Evolutionary conservation across 352 stramenopile species (phyloP), one percentile per base, ranked within the genome.

Genomic region (Nothophytophthora sp.): DNA sequence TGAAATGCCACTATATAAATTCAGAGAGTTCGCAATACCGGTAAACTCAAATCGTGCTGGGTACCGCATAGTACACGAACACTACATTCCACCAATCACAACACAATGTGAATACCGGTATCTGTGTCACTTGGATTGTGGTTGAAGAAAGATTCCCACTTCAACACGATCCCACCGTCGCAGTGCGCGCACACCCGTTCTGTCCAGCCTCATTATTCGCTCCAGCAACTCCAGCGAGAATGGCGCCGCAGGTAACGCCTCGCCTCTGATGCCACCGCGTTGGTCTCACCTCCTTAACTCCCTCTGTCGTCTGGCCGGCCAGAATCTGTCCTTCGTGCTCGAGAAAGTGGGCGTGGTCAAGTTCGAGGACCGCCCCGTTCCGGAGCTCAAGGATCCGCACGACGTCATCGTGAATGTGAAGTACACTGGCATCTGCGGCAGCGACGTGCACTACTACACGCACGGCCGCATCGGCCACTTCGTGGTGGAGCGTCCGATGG

Each of bases 361-460:
- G 35, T 68, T 56, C 32, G 47, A 68, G 16, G 52, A 68, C 22
- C 59, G 53, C 5, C 59, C 53, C n/a, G 37, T 68, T 5, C 53
- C 60, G 5, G 54, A 56, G 37, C 30, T 68, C 29, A 53, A 39
- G 20, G 35, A 60, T 37, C 60, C 60, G 18, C 47, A 68, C 43
- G 54, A 60, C 22, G 53, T 68, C 1, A 42, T 68, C 22, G 47
- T 68, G 18, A 60, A 64, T 18, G 60, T 64, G 5, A 47, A 53
- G 36, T 68, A 56, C 53, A 68, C 54, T 9, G 60, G 60, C 11
- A 68, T 68, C 36, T 68, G 60, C 29, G 47, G 53, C 28, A 68
- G 60, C 24, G 53, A 68, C 42, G 36, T 68, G 2, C 53, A 68
- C 47, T 63, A 68, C 54, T 68, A 60, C 60, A 68, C 42, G n/a